A percentile compares a stretch with the other conserved stretches of the same genome.
phyloP scores from a whole-genome alignment of 768 basidiomycete species.

The Naematelia encephala region DNA sequence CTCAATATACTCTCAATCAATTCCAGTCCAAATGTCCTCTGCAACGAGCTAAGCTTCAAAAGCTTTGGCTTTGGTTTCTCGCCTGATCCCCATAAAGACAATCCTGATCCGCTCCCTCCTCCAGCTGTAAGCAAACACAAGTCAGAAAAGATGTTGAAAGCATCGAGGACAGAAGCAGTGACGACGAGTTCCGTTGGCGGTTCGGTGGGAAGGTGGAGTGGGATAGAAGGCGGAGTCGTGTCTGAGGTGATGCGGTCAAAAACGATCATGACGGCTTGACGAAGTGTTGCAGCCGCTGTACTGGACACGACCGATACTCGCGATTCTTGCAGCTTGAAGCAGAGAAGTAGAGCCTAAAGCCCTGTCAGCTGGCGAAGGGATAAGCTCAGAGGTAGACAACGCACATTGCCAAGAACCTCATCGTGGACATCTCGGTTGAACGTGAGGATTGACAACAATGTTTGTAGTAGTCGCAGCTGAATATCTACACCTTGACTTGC shows the following conservation, averaged over 20 bases:
- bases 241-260: conserved; percentile 72
- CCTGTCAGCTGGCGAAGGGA: neutral
- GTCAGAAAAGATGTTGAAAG: conserved; percentile 86
- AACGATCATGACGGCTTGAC: conserved; percentile 95
- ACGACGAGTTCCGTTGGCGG: conserved; percentile 52
- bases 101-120: conserved; percentile 9
- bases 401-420: conserved; percentile 71
- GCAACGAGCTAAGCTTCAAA: conserved; percentile 73
- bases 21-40: conserved; percentile 94
- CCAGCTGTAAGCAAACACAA: conserved; percentile 70
- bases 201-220: conserved; percentile 21
- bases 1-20: conserved; percentile 90
- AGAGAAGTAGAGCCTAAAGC: conserved; percentile 75
- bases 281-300: conserved; percentile 90
- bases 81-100: conserved; percentile 22
- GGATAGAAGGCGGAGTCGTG: conserved; percentile 8
- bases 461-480: conserved; percentile 88
- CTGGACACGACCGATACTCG: conserved; percentile 94
- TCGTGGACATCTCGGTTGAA: conserved; percentile 81
- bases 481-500: conserved; percentile 95
- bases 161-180: conserved; percentile 74
- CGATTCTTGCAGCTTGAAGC: conserved; percentile 93
- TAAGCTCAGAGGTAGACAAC: conserved; percentile 37
- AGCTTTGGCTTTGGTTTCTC: conserved; percentile 66
- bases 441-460: conserved; percentile 82